These are phyloP conservation scores for Mimosa pudica DNA, from an alignment of 306 rosid genomes.

Conservation along the genomic window DNA sequence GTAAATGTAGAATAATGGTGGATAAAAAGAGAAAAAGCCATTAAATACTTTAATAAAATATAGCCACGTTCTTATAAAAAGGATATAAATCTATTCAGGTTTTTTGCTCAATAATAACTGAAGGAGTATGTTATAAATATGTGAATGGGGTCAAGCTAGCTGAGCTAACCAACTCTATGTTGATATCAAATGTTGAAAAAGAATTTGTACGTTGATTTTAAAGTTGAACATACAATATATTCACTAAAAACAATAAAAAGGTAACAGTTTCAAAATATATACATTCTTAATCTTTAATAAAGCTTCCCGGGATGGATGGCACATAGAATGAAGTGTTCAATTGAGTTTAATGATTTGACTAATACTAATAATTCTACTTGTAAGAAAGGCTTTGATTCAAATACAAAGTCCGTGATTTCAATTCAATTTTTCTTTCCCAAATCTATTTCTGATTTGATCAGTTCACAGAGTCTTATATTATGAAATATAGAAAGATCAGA, in stretches of 20 bases:
- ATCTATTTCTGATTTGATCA: neutral
- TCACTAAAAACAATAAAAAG: neutral
- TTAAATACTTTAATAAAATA: no score
- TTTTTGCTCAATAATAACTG: no score
- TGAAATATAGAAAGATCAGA: neutral
- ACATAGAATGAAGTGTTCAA: neutral
- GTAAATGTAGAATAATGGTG: no score
- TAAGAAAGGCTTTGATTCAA: neutral
- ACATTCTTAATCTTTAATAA: neutral
- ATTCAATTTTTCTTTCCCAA: neutral
- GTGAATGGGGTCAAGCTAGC: neutral
- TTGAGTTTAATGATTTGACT: neutral
- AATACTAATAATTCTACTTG: neutral
- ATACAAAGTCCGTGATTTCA: neutral
- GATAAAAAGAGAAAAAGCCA: no score
- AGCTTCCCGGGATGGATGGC: neutral
- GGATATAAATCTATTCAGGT: no score
- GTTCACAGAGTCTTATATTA: neutral
- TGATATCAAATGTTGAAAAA: neutral
- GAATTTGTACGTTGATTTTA: neutral
- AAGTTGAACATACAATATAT: neutral
- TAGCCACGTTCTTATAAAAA: no score
- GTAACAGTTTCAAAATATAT: neutral
- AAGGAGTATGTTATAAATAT: no score
- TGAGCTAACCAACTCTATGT: neutral